Evolutionary conservation across 805 yeast species (phyloP), one percentile per base, ranked within the genome.

Genomic region (Suhomyces sp.): DNA sequence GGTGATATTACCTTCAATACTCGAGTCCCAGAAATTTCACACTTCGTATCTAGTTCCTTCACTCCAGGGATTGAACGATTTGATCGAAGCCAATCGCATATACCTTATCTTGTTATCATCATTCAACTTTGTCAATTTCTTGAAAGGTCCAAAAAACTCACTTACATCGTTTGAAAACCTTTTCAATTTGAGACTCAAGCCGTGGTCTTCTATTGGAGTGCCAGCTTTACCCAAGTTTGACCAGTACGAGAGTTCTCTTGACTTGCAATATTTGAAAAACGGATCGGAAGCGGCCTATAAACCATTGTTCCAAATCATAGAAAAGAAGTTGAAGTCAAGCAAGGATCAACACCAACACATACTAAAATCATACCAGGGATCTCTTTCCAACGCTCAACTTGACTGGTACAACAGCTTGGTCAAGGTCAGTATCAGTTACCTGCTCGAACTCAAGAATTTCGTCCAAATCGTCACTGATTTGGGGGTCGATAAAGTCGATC

Each of bases 121-220:
- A 12, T 53, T 65, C 9, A 55, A 55, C 4, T 40, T 65, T 15
- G 48, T 63, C 20, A 60, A 60, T 43, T 62, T 59, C 64, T 22
- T 64, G 57, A 49, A 56, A 50, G 57, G 76, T 61, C 52, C 71
- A 55, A 52, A 57, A 57, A 54, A 63, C 15, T 53, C 55, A 43
- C 48, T 60, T 10, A 59, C 67, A 5, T 50, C 57, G 10, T 53
- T 59, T 33, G 69, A 71, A 47, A 52, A 53, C 40, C 53, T 70
- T 19, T 72, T 57, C 49, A 56, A 63, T 9, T 69, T 90, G 44
- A 80, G 96, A 57, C 78, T 89, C 80, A 90, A 89, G 64, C 84
- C 94, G 3, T 89, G 87, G 71, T 80, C 86, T 20, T 80, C 90
- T 0, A 86, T 91, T 19, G 96, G 96, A 0, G 83, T 83, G 9